phyloP scores from a whole-genome alignment of 805 yeast species.

The Tetrapisispora arboricola region DNA sequence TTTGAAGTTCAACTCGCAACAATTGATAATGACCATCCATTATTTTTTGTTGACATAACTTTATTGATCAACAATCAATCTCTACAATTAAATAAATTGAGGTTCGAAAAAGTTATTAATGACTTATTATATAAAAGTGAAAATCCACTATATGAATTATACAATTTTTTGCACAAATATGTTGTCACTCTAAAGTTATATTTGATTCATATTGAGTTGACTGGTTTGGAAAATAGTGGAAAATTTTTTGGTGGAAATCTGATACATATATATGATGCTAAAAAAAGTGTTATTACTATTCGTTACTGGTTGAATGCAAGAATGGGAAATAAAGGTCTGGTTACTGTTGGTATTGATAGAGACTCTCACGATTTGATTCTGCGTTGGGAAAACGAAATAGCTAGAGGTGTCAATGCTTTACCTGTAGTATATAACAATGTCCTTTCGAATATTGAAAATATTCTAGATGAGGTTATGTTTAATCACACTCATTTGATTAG shows the following conservation, averaged over 20 bases:
- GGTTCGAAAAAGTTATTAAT: constrained; percentile 25
- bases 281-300: constrained; percentile 24
- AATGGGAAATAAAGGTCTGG: constrained; percentile 22
- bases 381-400: constrained; percentile 24
- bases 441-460: constrained; percentile 22
- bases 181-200: constrained; percentile 26
- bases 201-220: constrained; percentile 24
- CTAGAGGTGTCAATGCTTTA: constrained; percentile 10
- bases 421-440: constrained; percentile 19
- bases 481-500: constrained; percentile 28
- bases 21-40: constrained; percentile 56
- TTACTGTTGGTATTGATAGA: constrained; percentile 23
- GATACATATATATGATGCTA: constrained; percentile 26
- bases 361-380: constrained; percentile 17
- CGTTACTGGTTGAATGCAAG: constrained; percentile 28
- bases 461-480: constrained; percentile 28
- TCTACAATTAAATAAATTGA: constrained; percentile 22
- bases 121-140: constrained; percentile 23
- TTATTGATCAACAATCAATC: constrained; percentile 36
- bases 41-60: constrained; percentile 68
- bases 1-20: constrained; percentile 75
- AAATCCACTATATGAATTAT: constrained; percentile 21
- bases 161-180: constrained; percentile 27
- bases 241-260: constrained; percentile 27
- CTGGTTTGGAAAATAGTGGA: constrained; percentile 21